A percentile compares a stretch with the other conserved stretches of the same genome.
These are phyloP conservation scores for Bullera alba DNA, from an alignment of 768 basidiomycete genomes.

Conservation along the genomic window DNA sequence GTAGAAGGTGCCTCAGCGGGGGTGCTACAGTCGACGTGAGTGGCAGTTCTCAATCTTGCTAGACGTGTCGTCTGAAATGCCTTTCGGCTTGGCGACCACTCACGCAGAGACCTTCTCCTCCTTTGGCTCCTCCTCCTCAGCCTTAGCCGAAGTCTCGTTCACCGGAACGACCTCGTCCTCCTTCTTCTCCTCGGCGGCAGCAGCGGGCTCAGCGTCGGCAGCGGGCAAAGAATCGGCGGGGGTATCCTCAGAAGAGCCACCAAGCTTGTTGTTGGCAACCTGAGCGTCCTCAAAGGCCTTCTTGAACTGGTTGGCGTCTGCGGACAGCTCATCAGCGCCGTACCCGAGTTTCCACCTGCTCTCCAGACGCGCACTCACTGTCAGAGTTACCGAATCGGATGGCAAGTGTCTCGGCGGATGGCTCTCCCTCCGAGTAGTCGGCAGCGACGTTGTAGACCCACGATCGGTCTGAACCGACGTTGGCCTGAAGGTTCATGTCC, in stretches of 20 bases:
- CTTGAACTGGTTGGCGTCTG: slow-evolving; percentile 85
- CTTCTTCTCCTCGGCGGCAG: slow-evolving; percentile 50
- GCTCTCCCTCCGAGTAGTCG: slow-evolving; percentile 84
- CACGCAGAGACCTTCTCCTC: slow-evolving; percentile 32
- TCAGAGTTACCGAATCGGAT: slow-evolving; percentile 97
- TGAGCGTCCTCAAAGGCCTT: slow-evolving; percentile 78
- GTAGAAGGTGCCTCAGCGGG: not conserved
- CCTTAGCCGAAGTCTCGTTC: slow-evolving; percentile 9
- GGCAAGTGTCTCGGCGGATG: slow-evolving; percentile 89
- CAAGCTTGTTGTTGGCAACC: slow-evolving; percentile 39
- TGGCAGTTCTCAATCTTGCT: not conserved
- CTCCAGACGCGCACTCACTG: slow-evolving; percentile 54
- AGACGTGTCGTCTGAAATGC: too few relatives aligned
- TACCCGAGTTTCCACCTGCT: not conserved
- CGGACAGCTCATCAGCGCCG: not conserved
- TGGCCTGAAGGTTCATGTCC: slow-evolving; percentile 92
- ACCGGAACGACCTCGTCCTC: slow-evolving; percentile 46
- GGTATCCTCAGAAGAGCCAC: slow-evolving; percentile 5
- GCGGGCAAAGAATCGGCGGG: not conserved
- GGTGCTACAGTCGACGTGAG: not conserved
- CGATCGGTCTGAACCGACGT: slow-evolving; percentile 96
- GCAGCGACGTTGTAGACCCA: slow-evolving; percentile 99
- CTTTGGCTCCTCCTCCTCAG: slow-evolving; percentile 20
- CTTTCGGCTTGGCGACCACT: too few relatives aligned
- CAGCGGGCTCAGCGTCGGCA: not conserved